Base-by-base conservation (phyloP, 129 eudicot genomes). In the Ambrosia artemisiifolia region DNA sequence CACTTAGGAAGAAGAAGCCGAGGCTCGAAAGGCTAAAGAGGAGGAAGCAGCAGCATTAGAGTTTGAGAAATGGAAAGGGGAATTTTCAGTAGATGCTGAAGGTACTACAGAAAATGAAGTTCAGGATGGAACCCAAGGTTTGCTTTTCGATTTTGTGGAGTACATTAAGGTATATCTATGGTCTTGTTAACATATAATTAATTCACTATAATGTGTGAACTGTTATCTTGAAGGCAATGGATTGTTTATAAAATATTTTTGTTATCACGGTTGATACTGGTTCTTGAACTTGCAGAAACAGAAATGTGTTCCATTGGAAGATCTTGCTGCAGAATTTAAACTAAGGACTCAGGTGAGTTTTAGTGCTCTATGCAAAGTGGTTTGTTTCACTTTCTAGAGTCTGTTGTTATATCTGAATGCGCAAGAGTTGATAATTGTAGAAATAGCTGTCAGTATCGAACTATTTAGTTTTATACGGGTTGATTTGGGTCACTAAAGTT, bases 61-160 rank as follows among this genome's bases (percentile, higher is more conserved):
- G 81, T 94, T 94, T 79, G 97, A 90, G 53, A 86, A 94, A 71
- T 94, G 99, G 99, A 94, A 88, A 90, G 97, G 97, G 47, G 99
- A 81, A 54, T 85, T 94, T 78, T 94, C 99, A 71, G 85, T 94
- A 80, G 97, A 94, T 79, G 97, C 92, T 47, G 99, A 94, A 86
- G 99, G 99, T 24, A 86, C 97, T 65, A 86, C 90, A 17, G 99
- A 86, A 76, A 94, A 88, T 80, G 99, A 90, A 73, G 86, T 86
- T 35, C 94, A 90, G 83, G 97, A 94, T 88, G 92, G 90, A 79
- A 88, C 78, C 80, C 96, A 88, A 76, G 99, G 91, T 43, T 77
- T 94, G 63, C 97, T 94, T 77, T 86, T 75, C 56, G 88, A 90
- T 78, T 94, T 94, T 76, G 99, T 94, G 70, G 99, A 94, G 77